A percentile compares a stretch with the other conserved stretches of the same genome.
These are phyloP conservation scores for Neckera pumila DNA, from an alignment of 225 moss, liverwort and hornwort genomes.

Conservation along the genomic window DNA sequence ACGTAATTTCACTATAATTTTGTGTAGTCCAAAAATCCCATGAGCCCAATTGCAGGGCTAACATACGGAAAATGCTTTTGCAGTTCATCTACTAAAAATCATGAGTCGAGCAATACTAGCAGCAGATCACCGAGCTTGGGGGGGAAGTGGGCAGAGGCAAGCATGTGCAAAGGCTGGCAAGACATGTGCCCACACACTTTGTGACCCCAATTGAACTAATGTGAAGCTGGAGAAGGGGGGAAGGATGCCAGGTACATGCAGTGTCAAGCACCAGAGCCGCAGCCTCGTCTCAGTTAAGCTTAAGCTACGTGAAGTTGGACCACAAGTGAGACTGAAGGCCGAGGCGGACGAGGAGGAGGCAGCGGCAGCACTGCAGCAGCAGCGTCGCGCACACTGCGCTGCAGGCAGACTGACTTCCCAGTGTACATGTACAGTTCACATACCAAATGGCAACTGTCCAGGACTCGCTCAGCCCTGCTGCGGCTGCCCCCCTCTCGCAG, in stretches of 20 bases:
- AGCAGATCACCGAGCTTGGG: not conserved
- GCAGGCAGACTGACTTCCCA: not conserved
- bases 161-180: conserved; percentile 34
- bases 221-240: not conserved
- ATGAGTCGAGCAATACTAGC: not conserved
- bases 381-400: too few relatives aligned
- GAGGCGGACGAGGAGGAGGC: not conserved
- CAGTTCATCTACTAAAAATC: not conserved
- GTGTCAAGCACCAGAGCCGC: not conserved
- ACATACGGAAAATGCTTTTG: not conserved
- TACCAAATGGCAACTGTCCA: not conserved
- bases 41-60: too few relatives aligned
- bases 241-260: too few relatives aligned
- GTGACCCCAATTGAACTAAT: not conserved
- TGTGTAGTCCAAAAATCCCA: too few relatives aligned
- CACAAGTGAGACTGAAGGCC: not conserved
- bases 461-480: not conserved
- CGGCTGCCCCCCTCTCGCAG: not conserved
- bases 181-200: conserved; percentile 24
- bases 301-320: too few relatives aligned
- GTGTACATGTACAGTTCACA: not conserved
- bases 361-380: not conserved
- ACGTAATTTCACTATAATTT: too few relatives aligned
- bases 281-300: too few relatives aligned
- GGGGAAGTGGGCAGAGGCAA: not conserved